Conservation (phyloP, 306 rosid genomes). For the Rubus idaeus region DNA sequence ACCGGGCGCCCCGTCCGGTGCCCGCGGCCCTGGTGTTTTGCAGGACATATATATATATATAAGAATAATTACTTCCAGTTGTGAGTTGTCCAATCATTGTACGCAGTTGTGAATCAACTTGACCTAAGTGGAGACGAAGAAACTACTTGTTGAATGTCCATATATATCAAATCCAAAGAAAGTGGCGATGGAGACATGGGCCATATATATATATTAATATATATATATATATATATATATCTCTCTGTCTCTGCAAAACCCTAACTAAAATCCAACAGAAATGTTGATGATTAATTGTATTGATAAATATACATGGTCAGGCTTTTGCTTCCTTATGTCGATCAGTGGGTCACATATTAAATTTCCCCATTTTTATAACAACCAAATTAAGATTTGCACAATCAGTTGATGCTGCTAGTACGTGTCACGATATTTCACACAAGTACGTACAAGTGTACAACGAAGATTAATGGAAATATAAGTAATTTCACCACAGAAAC, state of each 20-base stretch:
- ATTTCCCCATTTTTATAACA: background rate
- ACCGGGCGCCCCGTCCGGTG: too few species aligned
- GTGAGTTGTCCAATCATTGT: background rate
- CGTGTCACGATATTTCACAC: background rate
- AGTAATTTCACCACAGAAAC: background rate
- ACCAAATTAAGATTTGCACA: background rate
- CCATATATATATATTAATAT: background rate
- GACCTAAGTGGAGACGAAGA: background rate
- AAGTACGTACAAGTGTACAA: background rate
- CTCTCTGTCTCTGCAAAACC: background rate
- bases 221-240: constrained; percentile 7
- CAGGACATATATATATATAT: too few species aligned
- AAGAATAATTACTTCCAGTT: background rate
- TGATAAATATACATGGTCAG: background rate
- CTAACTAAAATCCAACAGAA: constrained; percentile 2
- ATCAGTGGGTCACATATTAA: background rate
- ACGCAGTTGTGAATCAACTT: background rate
- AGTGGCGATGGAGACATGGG: constrained; percentile 5
- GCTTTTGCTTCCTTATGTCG: background rate
- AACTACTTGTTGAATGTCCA: background rate
- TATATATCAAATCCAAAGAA: constrained; percentile 1
- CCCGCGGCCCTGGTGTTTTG: too few species aligned
- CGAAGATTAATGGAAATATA: background rate
- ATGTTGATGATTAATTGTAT: background rate
- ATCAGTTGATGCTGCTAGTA: background rate